Conservation (phyloP, 2,329 filamentous ascomycete species). For the Stylonectria norvegica region DNA sequence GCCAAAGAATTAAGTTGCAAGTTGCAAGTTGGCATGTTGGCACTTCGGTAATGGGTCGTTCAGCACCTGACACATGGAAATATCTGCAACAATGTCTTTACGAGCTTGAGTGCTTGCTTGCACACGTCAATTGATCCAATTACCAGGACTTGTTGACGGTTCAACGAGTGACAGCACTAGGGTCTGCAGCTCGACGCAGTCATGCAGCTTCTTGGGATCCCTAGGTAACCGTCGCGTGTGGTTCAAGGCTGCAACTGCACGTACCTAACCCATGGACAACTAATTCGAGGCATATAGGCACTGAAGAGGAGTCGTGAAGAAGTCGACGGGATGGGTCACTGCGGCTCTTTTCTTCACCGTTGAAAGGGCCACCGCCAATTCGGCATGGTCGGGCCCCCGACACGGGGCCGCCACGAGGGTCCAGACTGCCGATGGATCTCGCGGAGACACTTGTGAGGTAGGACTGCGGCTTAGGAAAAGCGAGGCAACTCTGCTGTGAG, state of each 20-base stretch:
- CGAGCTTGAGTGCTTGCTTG: constrained; percentile 20
- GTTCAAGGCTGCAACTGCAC: constrained; percentile 8
- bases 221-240: constrained; percentile 9
- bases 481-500: no score
- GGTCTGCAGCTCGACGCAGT: constrained; percentile 18
- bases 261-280: background rate
- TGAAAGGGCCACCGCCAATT: background rate
- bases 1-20: no score
- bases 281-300: no score
- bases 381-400: background rate
- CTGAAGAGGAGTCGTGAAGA: no score
- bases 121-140: constrained; percentile 16
- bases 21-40: no score
- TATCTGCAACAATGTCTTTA: background rate
- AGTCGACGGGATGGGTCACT: no score
- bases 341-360: constrained; percentile 14
- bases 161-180: constrained; percentile 14
- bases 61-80: no score
- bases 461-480: no score
- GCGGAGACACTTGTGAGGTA: background rate
- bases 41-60: no score
- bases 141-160: constrained; percentile 8
- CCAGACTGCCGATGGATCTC: background rate
- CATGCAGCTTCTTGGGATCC: constrained; percentile 12
- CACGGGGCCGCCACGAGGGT: no score